Conservation (phyloP, 1,139 yeast genomes). For the Kodamaea ohmeri region DNA sequence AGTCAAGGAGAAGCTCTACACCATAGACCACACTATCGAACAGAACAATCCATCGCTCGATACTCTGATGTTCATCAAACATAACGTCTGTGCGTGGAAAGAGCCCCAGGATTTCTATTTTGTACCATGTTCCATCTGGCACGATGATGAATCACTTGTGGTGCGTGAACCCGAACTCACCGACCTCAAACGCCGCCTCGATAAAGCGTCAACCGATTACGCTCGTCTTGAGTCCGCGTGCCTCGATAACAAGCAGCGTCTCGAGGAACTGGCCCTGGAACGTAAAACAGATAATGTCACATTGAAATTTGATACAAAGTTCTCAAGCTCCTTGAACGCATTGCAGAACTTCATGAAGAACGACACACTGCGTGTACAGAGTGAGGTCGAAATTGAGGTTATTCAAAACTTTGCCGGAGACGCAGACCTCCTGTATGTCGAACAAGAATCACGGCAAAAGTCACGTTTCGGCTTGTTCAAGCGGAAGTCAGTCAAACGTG, state of each 20-base stretch:
- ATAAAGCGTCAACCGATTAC: constrained; percentile 47
- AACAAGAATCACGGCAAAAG: constrained; percentile 48
- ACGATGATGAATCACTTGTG: constrained; percentile 82
- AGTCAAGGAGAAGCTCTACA: constrained; percentile 50
- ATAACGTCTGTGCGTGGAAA: constrained; percentile 70
- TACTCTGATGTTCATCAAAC: constrained; percentile 89
- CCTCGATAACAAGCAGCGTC: constrained; percentile 44
- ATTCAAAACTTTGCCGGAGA: constrained; percentile 86
- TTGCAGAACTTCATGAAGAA: constrained; percentile 66
- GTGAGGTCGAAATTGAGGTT: constrained; percentile 86
- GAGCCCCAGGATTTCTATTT: constrained; percentile 86
- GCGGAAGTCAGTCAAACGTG: constrained; percentile 14
- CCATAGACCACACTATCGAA: constrained; percentile 55
- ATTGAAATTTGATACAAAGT: constrained; percentile 51
- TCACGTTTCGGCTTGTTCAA: constrained; percentile 53
- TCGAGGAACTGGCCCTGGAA: constrained; percentile 47
- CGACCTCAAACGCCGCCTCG: constrained; percentile 59
- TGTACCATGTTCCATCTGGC: constrained; percentile 93
- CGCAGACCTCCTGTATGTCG: constrained; percentile 56
- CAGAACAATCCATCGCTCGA: constrained; percentile 77
- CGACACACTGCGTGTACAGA: constrained; percentile 69
- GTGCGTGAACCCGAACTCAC: constrained; percentile 63
- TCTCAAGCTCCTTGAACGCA: constrained; percentile 53
- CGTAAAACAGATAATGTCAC: constrained; percentile 36
- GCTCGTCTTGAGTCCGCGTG: constrained; percentile 44